These are phyloP conservation scores for Hericium erinaceus DNA, from an alignment of 768 basidiomycete species.

Conservation along the genomic window DNA sequence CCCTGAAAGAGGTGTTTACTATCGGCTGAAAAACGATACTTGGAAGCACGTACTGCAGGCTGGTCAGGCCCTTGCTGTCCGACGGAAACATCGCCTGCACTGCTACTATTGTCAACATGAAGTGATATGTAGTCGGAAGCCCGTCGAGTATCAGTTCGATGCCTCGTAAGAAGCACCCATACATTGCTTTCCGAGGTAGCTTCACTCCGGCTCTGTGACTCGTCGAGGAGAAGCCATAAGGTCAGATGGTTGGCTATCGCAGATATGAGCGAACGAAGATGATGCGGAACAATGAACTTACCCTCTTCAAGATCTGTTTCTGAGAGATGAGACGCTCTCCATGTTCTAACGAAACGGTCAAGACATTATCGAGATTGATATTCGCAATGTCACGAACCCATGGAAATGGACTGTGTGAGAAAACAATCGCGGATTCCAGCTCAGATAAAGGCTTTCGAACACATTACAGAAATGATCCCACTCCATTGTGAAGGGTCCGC, in stretches of 20 bases:
- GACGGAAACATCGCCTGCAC: background rate
- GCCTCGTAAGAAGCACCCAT: slow-evolving; percentile 77
- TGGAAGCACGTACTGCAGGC: background rate
- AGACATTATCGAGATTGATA: background rate
- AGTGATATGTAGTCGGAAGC: slow-evolving; percentile 64
- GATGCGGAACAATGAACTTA: slow-evolving; percentile 10
- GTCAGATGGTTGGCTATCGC: slow-evolving; percentile 29
- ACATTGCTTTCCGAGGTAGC: slow-evolving; percentile 33
- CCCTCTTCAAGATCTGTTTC: slow-evolving; percentile 20
- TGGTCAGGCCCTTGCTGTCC: background rate
- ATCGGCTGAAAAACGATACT: background rate
- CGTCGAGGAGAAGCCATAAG: slow-evolving; percentile 31
- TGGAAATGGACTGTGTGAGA: slow-evolving; percentile 44
- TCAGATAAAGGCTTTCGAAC: slow-evolving; percentile 78
- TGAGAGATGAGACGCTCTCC: slow-evolving; percentile 20
- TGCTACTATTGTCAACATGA: slow-evolving; percentile 34
- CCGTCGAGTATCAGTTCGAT: slow-evolving; percentile 51
- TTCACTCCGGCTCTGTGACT: background rate
- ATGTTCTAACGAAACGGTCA: slow-evolving; percentile 16
- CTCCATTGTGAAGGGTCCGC: slow-evolving; percentile 30
- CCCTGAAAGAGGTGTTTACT: background rate
- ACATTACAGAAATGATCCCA: slow-evolving; percentile 70
- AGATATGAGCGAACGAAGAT: too few relatives aligned
- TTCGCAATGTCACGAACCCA: slow-evolving; percentile 41
- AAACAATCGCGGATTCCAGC: slow-evolving; percentile 75